Percentiles rank a stretch among this genome's conserved stretches.
Conservation (phyloP, 768 basidiomycete genomes). For the Leccinum fibrillosum region DNA sequence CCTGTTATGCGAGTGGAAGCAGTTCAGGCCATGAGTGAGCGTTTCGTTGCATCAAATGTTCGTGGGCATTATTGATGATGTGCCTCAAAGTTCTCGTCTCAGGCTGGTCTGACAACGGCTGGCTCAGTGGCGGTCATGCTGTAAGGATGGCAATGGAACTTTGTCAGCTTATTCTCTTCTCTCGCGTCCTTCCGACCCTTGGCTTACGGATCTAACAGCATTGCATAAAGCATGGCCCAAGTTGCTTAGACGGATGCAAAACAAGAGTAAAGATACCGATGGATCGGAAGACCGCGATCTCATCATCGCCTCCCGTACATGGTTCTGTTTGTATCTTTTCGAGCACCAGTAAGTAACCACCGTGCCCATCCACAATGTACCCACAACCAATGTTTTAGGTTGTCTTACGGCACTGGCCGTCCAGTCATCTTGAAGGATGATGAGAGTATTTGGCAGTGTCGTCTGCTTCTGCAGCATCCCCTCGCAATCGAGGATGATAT, state of each 20-base stretch:
- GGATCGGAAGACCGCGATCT: conserved; percentile 69
- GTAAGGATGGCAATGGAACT: conserved; percentile 96
- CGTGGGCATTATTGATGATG: background rate
- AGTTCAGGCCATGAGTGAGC: conserved; percentile 89
- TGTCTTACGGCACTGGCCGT: conserved; percentile 93
- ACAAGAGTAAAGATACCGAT: conserved; percentile 46
- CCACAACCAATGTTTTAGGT: conserved; percentile 42
- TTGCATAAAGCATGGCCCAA: conserved; percentile 92
- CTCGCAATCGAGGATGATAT: conserved; percentile 90
- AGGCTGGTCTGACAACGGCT: conserved; percentile 95
- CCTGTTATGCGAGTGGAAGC: conserved; percentile 84
- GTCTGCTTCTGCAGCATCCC: conserved; percentile 79
- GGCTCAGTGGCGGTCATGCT: conserved; percentile 94
- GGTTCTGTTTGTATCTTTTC: conserved; percentile 92
- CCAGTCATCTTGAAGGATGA: conserved; percentile 92
- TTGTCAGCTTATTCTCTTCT: conserved; percentile 46
- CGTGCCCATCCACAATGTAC: background rate
- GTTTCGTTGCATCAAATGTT: background rate
- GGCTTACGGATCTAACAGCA: conserved; percentile 41
- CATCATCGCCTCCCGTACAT: conserved; percentile 79
- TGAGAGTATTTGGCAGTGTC: conserved; percentile 82
- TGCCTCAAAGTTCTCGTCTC: conserved; percentile 75
- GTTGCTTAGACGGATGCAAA: conserved; percentile 74
- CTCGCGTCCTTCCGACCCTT: background rate
- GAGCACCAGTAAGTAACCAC: conserved; percentile 77